Evolutionary conservation across 768 basidiomycete genomes (phyloP).

Genomic region (Lactifluus piperatus): DNA sequence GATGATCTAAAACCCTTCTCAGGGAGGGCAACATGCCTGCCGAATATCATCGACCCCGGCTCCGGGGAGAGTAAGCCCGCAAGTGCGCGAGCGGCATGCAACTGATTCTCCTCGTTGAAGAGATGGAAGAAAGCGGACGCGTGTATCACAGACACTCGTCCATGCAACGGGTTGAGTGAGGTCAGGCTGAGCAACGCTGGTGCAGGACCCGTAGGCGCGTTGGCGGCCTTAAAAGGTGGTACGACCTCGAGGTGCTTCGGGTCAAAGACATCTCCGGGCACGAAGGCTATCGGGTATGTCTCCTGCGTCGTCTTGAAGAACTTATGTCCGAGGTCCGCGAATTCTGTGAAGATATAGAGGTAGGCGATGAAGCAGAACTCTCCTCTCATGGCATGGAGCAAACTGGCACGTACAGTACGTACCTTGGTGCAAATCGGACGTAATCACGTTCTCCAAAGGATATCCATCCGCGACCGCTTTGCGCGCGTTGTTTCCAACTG

Average conservation of each 20-base stretch:
- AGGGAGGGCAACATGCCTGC: slow-evolving; percentile 17
- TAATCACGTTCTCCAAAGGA: slow-evolving; percentile 32
- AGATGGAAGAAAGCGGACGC: slow-evolving; percentile 43
- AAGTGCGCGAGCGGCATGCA: slow-evolving; percentile 33
- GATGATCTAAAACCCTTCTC: neutral
- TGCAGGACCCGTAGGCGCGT: slow-evolving; percentile 15
- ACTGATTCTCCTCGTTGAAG: slow-evolving; percentile 32
- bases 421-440: slow-evolving; percentile 34
- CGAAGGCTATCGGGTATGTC: slow-evolving; percentile 45
- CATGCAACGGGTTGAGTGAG: slow-evolving; percentile 38
- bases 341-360: slow-evolving; percentile 32
- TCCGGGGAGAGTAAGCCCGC: slow-evolving; percentile 34
- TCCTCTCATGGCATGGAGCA: neutral
- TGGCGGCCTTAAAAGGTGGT: slow-evolving; percentile 22
- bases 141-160: slow-evolving; percentile 42
- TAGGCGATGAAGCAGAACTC: neutral
- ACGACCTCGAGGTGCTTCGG: slow-evolving; percentile 31
- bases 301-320: slow-evolving; percentile 46
- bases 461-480: slow-evolving; percentile 37
- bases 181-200: slow-evolving; percentile 28
- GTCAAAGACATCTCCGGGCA: slow-evolving; percentile 49
- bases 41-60: slow-evolving; percentile 25
- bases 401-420: too few species aligned
- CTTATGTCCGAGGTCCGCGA: slow-evolving; percentile 55
- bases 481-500: slow-evolving; percentile 37